phyloP scores from a whole-genome alignment of 2,329 filamentous ascomycete species.

The Paraphaeosphaeria sporulosa region DNA sequence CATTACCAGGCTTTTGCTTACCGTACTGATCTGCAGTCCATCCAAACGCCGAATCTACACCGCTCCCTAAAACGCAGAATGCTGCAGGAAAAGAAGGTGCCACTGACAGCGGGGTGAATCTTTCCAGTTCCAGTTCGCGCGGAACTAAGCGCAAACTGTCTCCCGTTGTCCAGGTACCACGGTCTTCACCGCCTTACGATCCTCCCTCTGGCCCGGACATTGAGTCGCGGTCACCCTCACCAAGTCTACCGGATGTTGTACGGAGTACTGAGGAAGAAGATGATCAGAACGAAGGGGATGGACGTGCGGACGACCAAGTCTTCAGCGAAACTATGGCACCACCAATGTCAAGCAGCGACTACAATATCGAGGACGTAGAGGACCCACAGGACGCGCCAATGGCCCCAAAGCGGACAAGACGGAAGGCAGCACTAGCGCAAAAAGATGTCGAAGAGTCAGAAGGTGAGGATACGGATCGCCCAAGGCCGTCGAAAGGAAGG shows the following conservation, averaged over 20 bases:
- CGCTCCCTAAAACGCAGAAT: constrained; percentile 59
- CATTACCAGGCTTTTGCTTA: background rate
- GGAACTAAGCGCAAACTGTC: constrained; percentile 50
- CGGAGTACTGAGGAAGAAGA: constrained; percentile 38
- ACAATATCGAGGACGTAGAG: constrained; percentile 28
- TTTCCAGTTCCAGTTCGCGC: constrained; percentile 43
- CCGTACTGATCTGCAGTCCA: constrained; percentile 42
- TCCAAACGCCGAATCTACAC: constrained; percentile 74
- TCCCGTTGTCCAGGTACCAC: constrained; percentile 48
- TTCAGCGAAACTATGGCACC: constrained; percentile 54
- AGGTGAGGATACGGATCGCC: constrained; percentile 24
- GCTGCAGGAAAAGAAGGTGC: constrained; percentile 26
- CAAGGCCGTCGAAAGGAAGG: constrained; percentile 30
- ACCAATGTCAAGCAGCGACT: constrained; percentile 52
- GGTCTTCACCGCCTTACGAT: constrained; percentile 48
- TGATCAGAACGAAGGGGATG: constrained; percentile 25
- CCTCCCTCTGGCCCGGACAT: constrained; percentile 37
- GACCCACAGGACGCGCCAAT: constrained; percentile 24
- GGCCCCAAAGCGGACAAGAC: constrained; percentile 26
- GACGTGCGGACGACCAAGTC: constrained; percentile 35
- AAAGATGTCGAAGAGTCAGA: constrained; percentile 32
- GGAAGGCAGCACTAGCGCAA: constrained; percentile 25
- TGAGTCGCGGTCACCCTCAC: constrained; percentile 43
- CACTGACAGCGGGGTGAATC: constrained; percentile 37
- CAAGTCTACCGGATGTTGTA: constrained; percentile 43